Base-by-base conservation (phyloP, 352 stramenopile species). In the Globisporangium yorkense region DNA sequence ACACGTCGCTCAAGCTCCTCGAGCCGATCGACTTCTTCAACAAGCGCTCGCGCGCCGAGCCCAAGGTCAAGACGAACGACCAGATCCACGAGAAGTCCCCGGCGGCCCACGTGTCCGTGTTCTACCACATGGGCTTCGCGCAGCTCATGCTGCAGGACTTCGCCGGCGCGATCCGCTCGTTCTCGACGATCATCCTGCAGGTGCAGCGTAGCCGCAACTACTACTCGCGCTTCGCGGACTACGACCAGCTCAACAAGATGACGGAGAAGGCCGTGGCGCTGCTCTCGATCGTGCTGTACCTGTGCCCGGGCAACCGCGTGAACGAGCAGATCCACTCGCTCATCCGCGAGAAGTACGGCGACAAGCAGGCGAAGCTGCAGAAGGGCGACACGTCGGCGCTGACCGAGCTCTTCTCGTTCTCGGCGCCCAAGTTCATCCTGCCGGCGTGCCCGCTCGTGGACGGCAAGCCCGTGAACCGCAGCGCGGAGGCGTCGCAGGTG, bases 91-190 rank as follows among this genome's bases (percentile, higher is more conserved):
- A 94, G 51, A 92, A 91, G 59, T 90, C 97, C 45, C 92, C 97
- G 48, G 72, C 83, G 27, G 97, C 91, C 59, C 88, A 98, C 59
- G 74, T 99, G 18, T 98, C 91, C 55, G 75, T 99, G 37, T 94
- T 97, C 55, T 99, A 99, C 77, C 97, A 99, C 88, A 92, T 97
- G 57, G 96, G 97, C 27, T 96, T 99, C 41, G 87, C 89, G 13
- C 97, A 98, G 76, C 80, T 99, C 64, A 98, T 99, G 96, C 78
- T 99, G 48, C 84, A 97, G 68, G 89, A 98, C 58, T 98, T 99
- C 80, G 88, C 94, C 51, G 92, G 97, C 51, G 89, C 96, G 15
- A 89, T 92, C 54, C 83, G 80, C 52, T 93, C 85, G 48, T 93
- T 95, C 70, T 90, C 83, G 71, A 93, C 84, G 35, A 89, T 95